Percentiles rank a stretch among this genome's conserved stretches.
phyloP scores from a whole-genome alignment of 78 protist genomes.

The Goniomonas avonlea region DNA sequence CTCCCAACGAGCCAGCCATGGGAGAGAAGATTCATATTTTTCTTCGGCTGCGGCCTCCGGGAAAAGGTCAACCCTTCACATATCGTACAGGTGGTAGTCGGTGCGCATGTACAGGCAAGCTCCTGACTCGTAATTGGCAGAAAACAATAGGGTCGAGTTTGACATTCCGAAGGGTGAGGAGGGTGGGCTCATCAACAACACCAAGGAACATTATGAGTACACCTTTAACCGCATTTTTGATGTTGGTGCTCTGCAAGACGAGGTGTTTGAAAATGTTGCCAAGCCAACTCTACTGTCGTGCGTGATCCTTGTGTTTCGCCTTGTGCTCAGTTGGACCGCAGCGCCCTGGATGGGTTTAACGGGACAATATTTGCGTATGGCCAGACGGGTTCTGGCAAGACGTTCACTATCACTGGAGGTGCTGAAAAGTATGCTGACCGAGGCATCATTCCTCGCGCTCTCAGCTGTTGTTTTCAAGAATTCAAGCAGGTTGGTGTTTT shows the following conservation, averaged over 20 bases:
- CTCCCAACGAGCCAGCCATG: too few species aligned
- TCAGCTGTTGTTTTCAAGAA: constrained; percentile 32
- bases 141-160: background rate
- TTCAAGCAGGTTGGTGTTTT: background rate
- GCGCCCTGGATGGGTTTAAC: constrained; percentile 22
- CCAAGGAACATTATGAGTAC: constrained; percentile 24
- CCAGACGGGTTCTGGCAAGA: constrained; percentile 64
- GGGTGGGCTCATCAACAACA: constrained; percentile 20
- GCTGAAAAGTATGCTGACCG: constrained; percentile 46
- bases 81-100: background rate
- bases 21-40: background rate
- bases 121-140: too few species aligned
- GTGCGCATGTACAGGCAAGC: too few species aligned
- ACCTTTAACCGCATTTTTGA: constrained; percentile 30
- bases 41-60: background rate
- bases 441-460: constrained; percentile 62
- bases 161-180: background rate
- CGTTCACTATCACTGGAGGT: constrained; percentile 64
- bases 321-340: background rate
- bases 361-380: constrained; percentile 37
- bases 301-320: background rate
- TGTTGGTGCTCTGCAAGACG: constrained; percentile 30
- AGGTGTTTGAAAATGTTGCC: constrained; percentile 24
- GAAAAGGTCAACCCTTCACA: background rate
- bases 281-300: background rate